A percentile compares a stretch with the other conserved stretches of the same genome.
Conservation (phyloP, 2,329 filamentous ascomycete genomes). For the Aspergillus pseudoviridinutans region DNA sequence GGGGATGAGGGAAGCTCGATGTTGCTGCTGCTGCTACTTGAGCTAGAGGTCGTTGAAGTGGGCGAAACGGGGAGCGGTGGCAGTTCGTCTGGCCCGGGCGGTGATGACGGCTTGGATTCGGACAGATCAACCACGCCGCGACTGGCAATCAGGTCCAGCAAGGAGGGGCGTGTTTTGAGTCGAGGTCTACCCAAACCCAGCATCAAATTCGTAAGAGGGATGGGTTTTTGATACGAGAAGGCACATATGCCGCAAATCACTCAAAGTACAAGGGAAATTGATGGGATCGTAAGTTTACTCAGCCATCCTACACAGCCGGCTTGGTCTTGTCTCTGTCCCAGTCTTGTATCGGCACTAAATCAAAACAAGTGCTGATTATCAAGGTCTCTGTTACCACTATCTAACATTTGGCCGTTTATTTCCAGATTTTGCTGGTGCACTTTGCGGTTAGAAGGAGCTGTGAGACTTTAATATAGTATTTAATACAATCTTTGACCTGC, state of each 20-base stretch:
- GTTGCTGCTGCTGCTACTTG: conserved; percentile 11
- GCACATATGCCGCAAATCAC: background rate
- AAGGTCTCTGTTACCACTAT: background rate
- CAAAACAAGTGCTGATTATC: background rate
- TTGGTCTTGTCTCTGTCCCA: background rate
- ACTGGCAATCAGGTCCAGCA: conserved; percentile 55
- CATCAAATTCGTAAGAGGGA: conserved; percentile 31
- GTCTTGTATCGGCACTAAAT: background rate
- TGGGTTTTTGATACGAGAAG: background rate
- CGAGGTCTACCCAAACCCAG: conserved; percentile 55
- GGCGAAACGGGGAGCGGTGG: conserved; percentile 45
- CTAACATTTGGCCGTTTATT: background rate
- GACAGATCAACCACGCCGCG: conserved; percentile 11
- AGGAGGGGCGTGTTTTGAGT: conserved; percentile 57
- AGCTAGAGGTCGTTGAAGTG: conserved; percentile 27
- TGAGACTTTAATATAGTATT: background rate
- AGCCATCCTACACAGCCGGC: conserved; percentile 3
- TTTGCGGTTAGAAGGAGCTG: background rate
- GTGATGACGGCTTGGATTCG: conserved; percentile 23
- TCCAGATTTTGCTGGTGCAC: background rate
- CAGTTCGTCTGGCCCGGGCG: conserved; percentile 40
- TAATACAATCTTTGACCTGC: background rate
- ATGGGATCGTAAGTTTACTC: conserved; percentile 6
- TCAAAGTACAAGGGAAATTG: background rate
- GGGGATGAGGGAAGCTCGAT: conserved; percentile 15